Evolutionary conservation across 345 rosid genomes (phyloP).

Genomic region (Combretum micranthum): DNA sequence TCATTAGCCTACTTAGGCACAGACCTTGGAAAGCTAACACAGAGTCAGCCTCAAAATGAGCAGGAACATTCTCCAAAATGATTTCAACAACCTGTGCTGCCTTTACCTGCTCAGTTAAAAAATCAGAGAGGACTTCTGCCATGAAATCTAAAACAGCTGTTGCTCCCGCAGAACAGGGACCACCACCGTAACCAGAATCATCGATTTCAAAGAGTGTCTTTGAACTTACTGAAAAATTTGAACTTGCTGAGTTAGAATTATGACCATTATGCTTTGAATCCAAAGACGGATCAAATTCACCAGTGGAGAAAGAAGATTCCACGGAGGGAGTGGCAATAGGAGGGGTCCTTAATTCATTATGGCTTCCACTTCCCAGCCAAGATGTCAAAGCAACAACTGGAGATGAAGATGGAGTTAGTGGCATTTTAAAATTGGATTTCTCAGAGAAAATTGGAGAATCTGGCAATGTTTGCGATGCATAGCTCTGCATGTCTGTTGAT

Average conservation of each 20-base stretch:
- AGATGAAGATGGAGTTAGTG: slow-evolving; percentile 49
- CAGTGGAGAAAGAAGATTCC: slow-evolving; percentile 52
- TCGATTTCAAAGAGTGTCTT: slow-evolving; percentile 77
- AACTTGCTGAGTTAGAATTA: slow-evolving; percentile 43
- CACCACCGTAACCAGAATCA: slow-evolving; percentile 97
- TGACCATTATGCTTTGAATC: slow-evolving; percentile 61
- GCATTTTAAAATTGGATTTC: slow-evolving; percentile 56
- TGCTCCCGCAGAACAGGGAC: slow-evolving; percentile 99
- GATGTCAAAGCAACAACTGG: slow-evolving; percentile 79
- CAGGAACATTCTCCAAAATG: slow-evolving; percentile 81
- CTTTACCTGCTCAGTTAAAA: slow-evolving; percentile 84
- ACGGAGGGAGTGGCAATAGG: slow-evolving; percentile 46
- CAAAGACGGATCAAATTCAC: slow-evolving; percentile 64
- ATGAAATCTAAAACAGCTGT: slow-evolving; percentile 91
- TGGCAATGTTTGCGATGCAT: slow-evolving; percentile 41
- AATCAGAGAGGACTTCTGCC: slow-evolving; percentile 95
- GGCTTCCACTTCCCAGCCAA: slow-evolving; percentile 62
- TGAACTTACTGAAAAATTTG: slow-evolving; percentile 50
- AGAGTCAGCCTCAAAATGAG: slow-evolving; percentile 85
- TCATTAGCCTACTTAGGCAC: slow-evolving; percentile 88
- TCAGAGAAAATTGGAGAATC: slow-evolving; percentile 85
- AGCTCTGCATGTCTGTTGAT: slow-evolving; percentile 57
- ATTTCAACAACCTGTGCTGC: slow-evolving; percentile 73
- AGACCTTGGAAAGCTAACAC: slow-evolving; percentile 90
- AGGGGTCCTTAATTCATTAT: slow-evolving; percentile 48